Evolutionary conservation across 306 rosid genomes (phyloP).

Genomic region (Psophocarpus tetragonolobus): DNA sequence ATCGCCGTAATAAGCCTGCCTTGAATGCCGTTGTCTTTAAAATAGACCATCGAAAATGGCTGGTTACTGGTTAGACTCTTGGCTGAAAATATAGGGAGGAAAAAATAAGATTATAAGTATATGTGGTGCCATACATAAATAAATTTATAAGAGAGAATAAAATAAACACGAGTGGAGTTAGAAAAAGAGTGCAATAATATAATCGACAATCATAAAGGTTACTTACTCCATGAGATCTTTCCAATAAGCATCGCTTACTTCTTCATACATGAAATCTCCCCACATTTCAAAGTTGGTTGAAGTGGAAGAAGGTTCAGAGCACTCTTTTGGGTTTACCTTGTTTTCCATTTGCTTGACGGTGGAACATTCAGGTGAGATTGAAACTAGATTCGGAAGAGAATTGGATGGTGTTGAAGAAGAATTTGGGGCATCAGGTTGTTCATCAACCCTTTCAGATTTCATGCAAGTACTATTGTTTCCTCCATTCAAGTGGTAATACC

Average conservation of each 20-base stretch:
- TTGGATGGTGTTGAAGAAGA: slow-evolving; percentile 29
- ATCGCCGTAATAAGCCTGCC: slow-evolving; percentile 21
- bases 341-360: slow-evolving; percentile 32
- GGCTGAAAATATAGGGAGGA: slow-evolving; percentile 35
- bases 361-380: slow-evolving; percentile 46
- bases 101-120: not conserved
- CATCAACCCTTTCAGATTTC: slow-evolving; percentile 18
- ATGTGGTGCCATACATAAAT: not conserved
- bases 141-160: not conserved
- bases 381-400: slow-evolving; percentile 52
- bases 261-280: slow-evolving; percentile 56
- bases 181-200: not conserved
- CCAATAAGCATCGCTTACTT: slow-evolving; percentile 57
- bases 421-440: slow-evolving; percentile 20
- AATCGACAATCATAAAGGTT: not conserved
- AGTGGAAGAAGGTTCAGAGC: slow-evolving; percentile 38
- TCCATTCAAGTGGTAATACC: slow-evolving; percentile 13
- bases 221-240: slow-evolving; percentile 53
- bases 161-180: slow-evolving; percentile 16
- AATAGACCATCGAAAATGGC: not conserved
- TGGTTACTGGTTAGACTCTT: slow-evolving; percentile 35
- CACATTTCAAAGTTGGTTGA: slow-evolving; percentile 56
- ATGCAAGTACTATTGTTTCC: slow-evolving; percentile 10
- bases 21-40: not conserved
- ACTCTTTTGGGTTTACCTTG: slow-evolving; percentile 32